Evolutionary conservation across 2,329 filamentous ascomycete species (phyloP).

Genomic region (Colletotrichum aenigma): DNA sequence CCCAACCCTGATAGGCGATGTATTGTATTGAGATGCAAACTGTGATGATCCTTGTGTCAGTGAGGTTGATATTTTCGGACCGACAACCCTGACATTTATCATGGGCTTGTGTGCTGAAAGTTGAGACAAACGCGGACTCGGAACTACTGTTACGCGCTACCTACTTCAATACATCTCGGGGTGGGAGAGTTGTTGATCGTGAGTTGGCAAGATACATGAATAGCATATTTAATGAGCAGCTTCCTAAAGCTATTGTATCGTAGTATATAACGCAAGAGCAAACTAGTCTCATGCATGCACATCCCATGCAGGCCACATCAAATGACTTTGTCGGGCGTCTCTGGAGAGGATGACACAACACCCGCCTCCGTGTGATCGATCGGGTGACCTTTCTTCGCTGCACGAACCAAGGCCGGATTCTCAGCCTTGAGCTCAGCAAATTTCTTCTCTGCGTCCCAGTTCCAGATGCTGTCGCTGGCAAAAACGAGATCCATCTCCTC

Average conservation of each 20-base stretch:
- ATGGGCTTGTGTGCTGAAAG: not conserved
- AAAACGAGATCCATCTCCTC: constrained; percentile 80
- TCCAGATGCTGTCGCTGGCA: constrained; percentile 68
- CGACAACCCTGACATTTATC: not conserved
- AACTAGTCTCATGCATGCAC: not conserved
- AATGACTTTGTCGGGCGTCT: not conserved
- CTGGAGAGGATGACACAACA: not conserved
- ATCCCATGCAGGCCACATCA: not conserved
- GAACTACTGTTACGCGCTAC: not conserved
- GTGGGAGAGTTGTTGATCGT: not conserved
- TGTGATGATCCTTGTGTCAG: not conserved
- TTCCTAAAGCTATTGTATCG: not conserved
- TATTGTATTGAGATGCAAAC: not conserved
- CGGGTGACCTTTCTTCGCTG: constrained; percentile 3
- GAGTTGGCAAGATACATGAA: not conserved
- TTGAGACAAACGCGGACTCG: not conserved
- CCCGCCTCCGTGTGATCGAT: constrained; percentile 26
- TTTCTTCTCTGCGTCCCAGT: constrained; percentile 72
- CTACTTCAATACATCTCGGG: not conserved
- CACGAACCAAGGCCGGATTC: constrained; percentile 42
- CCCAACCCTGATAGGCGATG: not conserved
- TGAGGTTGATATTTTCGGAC: not conserved
- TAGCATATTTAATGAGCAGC: not conserved
- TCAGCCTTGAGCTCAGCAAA: constrained; percentile 67
- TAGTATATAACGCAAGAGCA: not conserved